Evolutionary conservation across 345 rosid species (phyloP), one percentile per base, ranked within the genome.

Genomic region (Aquilaria yunnanensis): DNA sequence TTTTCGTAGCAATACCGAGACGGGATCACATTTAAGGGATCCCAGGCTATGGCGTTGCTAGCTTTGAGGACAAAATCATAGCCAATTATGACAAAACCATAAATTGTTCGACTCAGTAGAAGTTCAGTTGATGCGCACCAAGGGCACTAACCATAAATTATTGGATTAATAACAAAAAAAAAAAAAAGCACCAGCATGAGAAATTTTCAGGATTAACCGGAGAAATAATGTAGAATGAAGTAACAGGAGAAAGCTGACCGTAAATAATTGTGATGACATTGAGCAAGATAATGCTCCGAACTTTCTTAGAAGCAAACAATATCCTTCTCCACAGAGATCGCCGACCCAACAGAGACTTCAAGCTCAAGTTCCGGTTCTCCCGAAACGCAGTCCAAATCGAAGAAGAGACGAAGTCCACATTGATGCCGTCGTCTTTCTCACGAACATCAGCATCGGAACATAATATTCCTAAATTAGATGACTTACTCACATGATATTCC

Each of bases 251-350:
- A 60, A 30, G 64, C 76, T 60, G 70, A 77, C 88, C 86, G 63
- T 74, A 78, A 37, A 84, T 67, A 56, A 78, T 30, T 16, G 93
- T 75, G 57, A 77, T 62, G 62, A 61, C 76, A 62, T 84, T 86
- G 64, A 84, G 87, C 70, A 84, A 53, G 64, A 80, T 50, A 61
- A 84, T 66, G 70, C 87, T 78, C 73, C 82, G 69, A 43, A 77
- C 75, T 75, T 73, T 83, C 60, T 50, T 73, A 0, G 86, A 83
- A 2, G 70, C 72, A 63, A 70, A 78, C 61, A 71, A 61, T n/a
- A 76, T 74, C 72, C 78, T 83, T 62, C 73, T 65, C 82, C 81
- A 62, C 47, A 61, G 60, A 2, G 64, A 73, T 63, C 72, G 59
- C 71, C 65, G 76, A 57, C 68, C 77, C 59, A 64, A 77, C 71